These are phyloP conservation scores for Elongisporangium undulatum DNA, from an alignment of 352 stramenopile genomes.

Conservation along the genomic window DNA sequence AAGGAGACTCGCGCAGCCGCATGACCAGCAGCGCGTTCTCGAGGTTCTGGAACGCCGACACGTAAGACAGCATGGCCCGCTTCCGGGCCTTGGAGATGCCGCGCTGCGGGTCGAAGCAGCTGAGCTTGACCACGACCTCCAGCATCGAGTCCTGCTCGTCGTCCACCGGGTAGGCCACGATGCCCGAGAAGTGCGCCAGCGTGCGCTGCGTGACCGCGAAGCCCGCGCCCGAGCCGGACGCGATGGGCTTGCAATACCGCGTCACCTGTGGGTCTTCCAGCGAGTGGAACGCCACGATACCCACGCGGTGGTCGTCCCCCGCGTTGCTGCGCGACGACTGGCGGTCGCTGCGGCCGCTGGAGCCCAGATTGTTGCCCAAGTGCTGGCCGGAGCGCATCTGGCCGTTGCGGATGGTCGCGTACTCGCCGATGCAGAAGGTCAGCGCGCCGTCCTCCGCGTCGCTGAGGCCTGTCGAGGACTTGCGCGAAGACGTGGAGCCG, in stretches of 20 bases:
- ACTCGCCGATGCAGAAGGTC: conserved; percentile 56
- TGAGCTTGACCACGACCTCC: conserved; percentile 65
- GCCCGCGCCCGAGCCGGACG: conserved; percentile 13
- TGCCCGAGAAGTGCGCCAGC: conserved; percentile 54
- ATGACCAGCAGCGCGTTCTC: conserved; percentile 54
- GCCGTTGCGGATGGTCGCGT: conserved; percentile 50
- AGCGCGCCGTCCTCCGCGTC: conserved; percentile 2
- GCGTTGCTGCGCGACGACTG: conserved; percentile 9
- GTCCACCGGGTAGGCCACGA: conserved; percentile 57
- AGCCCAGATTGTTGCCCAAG: neutral
- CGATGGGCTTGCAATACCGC: conserved; percentile 55
- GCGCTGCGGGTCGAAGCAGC: conserved; percentile 40
- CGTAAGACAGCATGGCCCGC: conserved; percentile 45
- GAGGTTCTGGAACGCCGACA: conserved; percentile 43
- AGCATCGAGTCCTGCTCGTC: conserved; percentile 34
- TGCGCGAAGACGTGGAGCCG: conserved; percentile 19
- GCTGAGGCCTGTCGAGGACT: conserved; percentile 4
- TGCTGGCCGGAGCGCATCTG: conserved; percentile 15
- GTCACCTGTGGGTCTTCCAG: conserved; percentile 57
- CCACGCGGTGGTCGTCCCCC: conserved; percentile 37
- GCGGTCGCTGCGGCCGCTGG: neutral
- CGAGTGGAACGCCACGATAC: conserved; percentile 68
- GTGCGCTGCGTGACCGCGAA: conserved; percentile 36
- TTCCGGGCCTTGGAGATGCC: conserved; percentile 32
- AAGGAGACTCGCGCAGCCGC: conserved; percentile 52